Base-by-base conservation (phyloP, 139 green algal species). In the Coccomyxa sp. region DNA sequence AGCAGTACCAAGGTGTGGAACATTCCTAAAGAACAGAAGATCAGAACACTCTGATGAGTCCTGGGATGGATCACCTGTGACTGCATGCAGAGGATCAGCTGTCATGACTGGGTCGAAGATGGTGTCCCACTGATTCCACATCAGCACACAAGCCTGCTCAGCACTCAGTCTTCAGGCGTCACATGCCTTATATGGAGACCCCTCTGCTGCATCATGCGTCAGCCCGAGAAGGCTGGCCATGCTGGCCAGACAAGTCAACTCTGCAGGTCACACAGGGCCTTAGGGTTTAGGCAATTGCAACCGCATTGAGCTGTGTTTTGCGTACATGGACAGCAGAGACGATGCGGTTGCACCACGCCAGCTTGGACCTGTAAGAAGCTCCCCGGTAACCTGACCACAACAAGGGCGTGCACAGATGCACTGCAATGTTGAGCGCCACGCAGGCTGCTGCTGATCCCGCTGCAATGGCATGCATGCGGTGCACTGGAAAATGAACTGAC, bases 261-360 rank as follows among this genome's bases (percentile, higher is more conserved):
- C n/a, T n/a, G n/a, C n/a, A n/a, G n/a, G n/a, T n/a, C n/a, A n/a
- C n/a, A n/a, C n/a, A n/a, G n/a, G n/a, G n/a, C n/a, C n/a, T n/a
- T n/a, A n/a, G n/a, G n/a, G n/a, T n/a, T n/a, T n/a, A n/a, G n/a
- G n/a, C n/a, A n/a, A n/a, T n/a, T n/a, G n/a, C n/a, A n/a, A n/a
- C n/a, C n/a, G 31, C 7, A 73, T 12, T 12, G 44, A 12, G 44
- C 44, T 29, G 44, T 12, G 44, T 29, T 12, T 58, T 12, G 44
- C 12, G 44, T 16, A 58, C 44, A 58, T 58, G 44, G 14, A 58
- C 14, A 35, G 10, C 41, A 31, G 24, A 16, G 1, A 24, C 9
- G 27, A 31, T 70, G 33, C 80, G 77, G 55, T 85, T 85, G 81
- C 76, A 79, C 55, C 54, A 85, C 55, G 77, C 76, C 36, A 79